These are phyloP conservation scores for Trichoderma gracile DNA, from an alignment of 2,329 filamentous ascomycete species.

Conservation along the genomic window DNA sequence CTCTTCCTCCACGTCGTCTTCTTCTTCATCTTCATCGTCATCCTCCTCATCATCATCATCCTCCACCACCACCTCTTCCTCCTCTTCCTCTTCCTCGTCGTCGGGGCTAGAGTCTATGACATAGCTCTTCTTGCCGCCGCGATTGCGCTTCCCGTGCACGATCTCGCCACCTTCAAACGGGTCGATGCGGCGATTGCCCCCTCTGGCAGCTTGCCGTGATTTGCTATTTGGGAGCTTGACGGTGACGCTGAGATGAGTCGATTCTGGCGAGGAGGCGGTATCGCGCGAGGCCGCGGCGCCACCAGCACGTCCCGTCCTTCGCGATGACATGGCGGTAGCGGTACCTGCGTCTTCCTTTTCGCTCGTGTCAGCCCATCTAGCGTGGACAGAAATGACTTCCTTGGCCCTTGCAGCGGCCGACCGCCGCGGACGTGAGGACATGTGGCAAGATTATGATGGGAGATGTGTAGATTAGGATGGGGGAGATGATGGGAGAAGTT, in stretches of 20 bases:
- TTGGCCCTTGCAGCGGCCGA: constrained; percentile 47
- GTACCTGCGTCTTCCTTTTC: constrained; percentile 41
- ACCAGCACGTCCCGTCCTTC: constrained; percentile 51
- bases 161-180: constrained; percentile 50
- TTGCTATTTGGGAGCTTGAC: constrained; percentile 55
- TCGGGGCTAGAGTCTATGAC: constrained; percentile 57
- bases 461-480: too few relatives aligned
- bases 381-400: constrained; percentile 46
- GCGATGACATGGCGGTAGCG: constrained; percentile 48
- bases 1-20: constrained; percentile 45
- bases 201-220: constrained; percentile 52
- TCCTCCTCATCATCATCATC: constrained; percentile 45
- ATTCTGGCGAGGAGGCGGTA: constrained; percentile 48
- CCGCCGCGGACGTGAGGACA: constrained; percentile 52
- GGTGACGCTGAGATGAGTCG: constrained; percentile 49
- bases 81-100: constrained; percentile 46
- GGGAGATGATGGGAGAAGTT: too few relatives aligned
- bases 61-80: constrained; percentile 49
- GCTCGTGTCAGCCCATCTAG: constrained; percentile 45
- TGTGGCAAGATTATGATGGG: constrained; percentile 31
- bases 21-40: constrained; percentile 49
- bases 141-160: constrained; percentile 53
- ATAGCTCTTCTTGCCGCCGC: constrained; percentile 60
- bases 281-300: constrained; percentile 47
- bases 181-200: constrained; percentile 41